These are phyloP conservation scores for Psilocybe sp. DNA, from an alignment of 768 basidiomycete genomes.

Conservation along the genomic window DNA sequence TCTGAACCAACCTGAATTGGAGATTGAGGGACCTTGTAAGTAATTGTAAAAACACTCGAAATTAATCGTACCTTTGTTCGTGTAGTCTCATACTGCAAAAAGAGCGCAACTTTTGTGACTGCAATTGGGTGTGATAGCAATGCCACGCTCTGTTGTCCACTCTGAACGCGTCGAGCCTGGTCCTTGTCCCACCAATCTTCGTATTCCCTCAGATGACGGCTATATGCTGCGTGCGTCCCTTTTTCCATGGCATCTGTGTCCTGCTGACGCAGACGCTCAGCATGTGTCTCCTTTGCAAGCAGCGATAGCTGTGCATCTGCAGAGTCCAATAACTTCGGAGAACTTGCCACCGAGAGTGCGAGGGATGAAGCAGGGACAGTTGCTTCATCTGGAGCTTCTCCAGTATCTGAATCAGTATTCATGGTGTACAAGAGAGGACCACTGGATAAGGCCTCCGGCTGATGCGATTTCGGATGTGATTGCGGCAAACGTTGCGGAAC, in stretches of 20 bases:
- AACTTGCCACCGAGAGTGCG: too few relatives aligned
- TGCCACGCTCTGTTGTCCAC: too few relatives aligned
- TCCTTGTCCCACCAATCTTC: conserved; percentile 17
- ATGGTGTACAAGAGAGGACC: too few relatives aligned
- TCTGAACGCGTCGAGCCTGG: too few relatives aligned
- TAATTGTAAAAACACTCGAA: neutral
- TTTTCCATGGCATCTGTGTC: conserved; percentile 18
- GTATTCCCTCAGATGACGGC: conserved; percentile 24
- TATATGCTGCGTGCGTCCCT: conserved; percentile 20
- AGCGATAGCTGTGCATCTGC: too few relatives aligned
- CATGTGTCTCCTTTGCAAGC: neutral
- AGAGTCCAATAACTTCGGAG: too few relatives aligned
- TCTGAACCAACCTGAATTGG: conserved; percentile 13
- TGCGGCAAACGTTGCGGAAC: too few relatives aligned
- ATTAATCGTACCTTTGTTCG: conserved; percentile 24
- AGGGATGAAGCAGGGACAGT: too few relatives aligned
- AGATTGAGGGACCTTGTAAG: conserved; percentile 1
- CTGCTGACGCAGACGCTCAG: conserved; percentile 8
- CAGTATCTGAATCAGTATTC: too few relatives aligned
- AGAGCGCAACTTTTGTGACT: conserved; percentile 24
- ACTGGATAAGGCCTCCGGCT: too few relatives aligned
- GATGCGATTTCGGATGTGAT: too few relatives aligned
- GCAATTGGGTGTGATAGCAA: conserved; percentile 23
- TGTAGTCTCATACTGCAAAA: conserved; percentile 25
- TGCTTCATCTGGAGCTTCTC: too few relatives aligned